These are phyloP conservation scores for Exidia glandulosa DNA, from an alignment of 768 basidiomycete genomes.

Conservation along the genomic window DNA sequence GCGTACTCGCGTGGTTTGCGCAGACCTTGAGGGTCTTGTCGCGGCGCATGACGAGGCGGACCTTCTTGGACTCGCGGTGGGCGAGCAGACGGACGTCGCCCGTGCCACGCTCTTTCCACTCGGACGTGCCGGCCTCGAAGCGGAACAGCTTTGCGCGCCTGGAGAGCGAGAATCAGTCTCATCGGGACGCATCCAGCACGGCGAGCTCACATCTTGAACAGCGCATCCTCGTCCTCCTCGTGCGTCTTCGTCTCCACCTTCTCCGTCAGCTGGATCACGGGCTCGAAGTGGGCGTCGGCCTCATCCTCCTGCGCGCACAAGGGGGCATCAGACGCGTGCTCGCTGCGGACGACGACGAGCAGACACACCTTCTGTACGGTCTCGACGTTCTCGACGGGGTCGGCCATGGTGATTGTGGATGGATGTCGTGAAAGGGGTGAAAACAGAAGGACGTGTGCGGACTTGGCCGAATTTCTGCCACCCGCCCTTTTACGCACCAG, in stretches of 20 bases:
- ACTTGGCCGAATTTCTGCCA: not conserved
- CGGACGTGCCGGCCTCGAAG: conserved; percentile 62
- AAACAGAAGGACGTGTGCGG: not conserved
- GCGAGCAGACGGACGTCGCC: conserved; percentile 88
- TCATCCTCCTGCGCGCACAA: conserved; percentile 47
- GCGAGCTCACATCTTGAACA: conserved; percentile 84
- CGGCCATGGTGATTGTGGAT: conserved; percentile 4
- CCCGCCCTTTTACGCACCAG: not conserved
- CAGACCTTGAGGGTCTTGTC: conserved; percentile 99
- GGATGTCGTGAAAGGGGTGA: not conserved
- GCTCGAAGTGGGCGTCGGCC: conserved; percentile 85
- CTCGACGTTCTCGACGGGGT: conserved; percentile 2
- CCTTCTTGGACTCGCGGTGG: conserved; percentile 83
- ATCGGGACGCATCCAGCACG: not conserved
- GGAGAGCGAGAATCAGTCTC: conserved; percentile 2
- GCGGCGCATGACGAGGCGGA: conserved; percentile 96
- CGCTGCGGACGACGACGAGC: not conserved
- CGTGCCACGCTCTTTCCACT: conserved; percentile 99
- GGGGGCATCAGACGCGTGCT: conserved; percentile 1
- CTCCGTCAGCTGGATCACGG: conserved; percentile 92
- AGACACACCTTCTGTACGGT: conserved; percentile 1
- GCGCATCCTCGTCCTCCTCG: conserved; percentile 86
- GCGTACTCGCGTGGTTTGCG: conserved; percentile 87
- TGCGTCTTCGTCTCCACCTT: conserved; percentile 89
- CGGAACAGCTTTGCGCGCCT: conserved; percentile 99